These are phyloP conservation scores for Rostrohypoxylon terebratum DNA, from an alignment of 495 filamentous ascomycete genomes.

Conservation along the genomic window DNA sequence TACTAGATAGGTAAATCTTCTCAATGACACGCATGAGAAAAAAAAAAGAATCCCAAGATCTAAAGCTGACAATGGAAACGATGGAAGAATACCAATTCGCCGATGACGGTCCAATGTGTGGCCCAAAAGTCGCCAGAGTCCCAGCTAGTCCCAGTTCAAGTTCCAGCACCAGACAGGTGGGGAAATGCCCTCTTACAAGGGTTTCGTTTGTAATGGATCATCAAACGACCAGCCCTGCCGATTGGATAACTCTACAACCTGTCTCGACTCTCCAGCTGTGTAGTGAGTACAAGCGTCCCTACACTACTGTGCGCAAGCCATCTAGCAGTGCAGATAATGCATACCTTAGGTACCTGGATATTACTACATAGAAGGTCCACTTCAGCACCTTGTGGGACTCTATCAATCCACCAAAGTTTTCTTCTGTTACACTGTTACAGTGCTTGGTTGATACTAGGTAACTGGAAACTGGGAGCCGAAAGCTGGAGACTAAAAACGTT, in stretches of 20 bases:
- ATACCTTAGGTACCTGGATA: too few species aligned
- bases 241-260: not conserved
- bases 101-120: conserved; percentile 12
- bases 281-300: too few species aligned
- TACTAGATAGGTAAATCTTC: not conserved
- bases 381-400: conserved; percentile 2
- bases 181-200: conserved; percentile 14
- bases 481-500: not conserved
- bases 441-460: not conserved
- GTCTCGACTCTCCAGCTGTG: too few species aligned
- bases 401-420: not conserved
- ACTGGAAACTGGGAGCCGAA: not conserved
- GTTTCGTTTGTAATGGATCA: conserved; percentile 20
- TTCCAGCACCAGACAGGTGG: conserved; percentile 10
- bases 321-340: conserved; percentile 5
- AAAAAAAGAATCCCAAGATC: not conserved
- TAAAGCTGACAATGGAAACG: conserved; percentile 11
- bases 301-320: conserved; percentile 18
- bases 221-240: conserved; percentile 25
- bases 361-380: conserved; percentile 6
- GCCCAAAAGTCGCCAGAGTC: not conserved
- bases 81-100: conserved; percentile 13
- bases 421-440: not conserved
- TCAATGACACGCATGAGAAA: not conserved
- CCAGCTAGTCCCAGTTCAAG: not conserved